Conservation (phyloP, 1,139 yeast genomes). For the Taphrina pruni region DNA sequence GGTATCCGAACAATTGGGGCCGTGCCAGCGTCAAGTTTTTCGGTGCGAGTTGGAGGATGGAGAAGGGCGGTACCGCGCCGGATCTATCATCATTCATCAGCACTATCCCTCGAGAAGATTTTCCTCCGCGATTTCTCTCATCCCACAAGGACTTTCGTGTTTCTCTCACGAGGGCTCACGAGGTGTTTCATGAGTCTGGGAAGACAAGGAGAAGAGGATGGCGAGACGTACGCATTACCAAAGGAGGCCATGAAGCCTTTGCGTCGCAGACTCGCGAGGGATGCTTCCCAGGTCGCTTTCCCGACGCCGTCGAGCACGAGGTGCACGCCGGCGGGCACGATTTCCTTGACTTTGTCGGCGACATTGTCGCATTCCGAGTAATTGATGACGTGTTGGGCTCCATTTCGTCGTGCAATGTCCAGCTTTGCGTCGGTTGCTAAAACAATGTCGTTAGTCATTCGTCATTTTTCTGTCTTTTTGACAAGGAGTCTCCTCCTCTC, state of each 20-base stretch:
- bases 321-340: slow-evolving; percentile 76
- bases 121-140: no score
- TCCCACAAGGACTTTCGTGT: no score
- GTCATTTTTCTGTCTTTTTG: no score
- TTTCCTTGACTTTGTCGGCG: slow-evolving; percentile 63
- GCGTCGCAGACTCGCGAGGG: slow-evolving; percentile 66
- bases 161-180: no score
- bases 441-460: no score
- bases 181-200: no score
- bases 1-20: slow-evolving; percentile 66
- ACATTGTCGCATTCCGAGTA: slow-evolving; percentile 62
- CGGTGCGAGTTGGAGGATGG: slow-evolving; percentile 54
- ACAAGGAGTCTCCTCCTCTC: not conserved
- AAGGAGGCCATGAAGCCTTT: slow-evolving; percentile 77
- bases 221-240: slow-evolving; percentile 65
- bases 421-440: slow-evolving; percentile 71
- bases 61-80: slow-evolving; percentile 33
- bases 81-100: slow-evolving; percentile 1
- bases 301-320: slow-evolving; percentile 85
- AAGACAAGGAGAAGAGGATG: no score
- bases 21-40: slow-evolving; percentile 60
- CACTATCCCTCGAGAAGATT: no score
- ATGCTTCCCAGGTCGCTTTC: slow-evolving; percentile 71
- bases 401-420: slow-evolving; percentile 63
- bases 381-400: slow-evolving; percentile 77